Conservation (phyloP, 164 flowering plant species). For the Vitis rupestris region DNA sequence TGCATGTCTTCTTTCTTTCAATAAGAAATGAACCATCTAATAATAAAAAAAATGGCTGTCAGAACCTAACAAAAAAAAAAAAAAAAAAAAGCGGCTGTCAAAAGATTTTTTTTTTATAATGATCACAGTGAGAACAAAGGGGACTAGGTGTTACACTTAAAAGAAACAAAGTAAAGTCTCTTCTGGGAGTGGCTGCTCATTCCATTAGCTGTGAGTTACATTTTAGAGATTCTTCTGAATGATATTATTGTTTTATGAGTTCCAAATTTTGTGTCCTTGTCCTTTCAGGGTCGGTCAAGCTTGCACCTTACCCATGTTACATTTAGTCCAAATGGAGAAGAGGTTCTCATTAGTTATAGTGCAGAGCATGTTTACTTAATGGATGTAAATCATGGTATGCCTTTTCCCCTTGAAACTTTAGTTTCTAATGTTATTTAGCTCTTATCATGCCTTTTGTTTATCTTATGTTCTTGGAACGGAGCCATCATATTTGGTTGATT, state of each 20-base stretch:
- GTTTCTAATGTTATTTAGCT: not conserved
- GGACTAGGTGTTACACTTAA: no score
- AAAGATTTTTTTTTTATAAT: no score
- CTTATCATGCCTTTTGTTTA: no score
- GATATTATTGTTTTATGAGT: not conserved
- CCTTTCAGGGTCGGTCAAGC: conserved; percentile 58
- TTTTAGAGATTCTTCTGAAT: not conserved
- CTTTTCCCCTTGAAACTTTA: not conserved
- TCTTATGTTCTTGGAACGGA: not conserved
- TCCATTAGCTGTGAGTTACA: not conserved
- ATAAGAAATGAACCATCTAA: no score
- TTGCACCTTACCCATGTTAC: conserved; percentile 92
- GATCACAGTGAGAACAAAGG: no score
- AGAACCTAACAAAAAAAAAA: no score
- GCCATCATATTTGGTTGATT: not conserved
- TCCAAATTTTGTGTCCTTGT: not conserved
- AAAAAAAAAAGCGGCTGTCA: no score
- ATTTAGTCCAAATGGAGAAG: conserved; percentile 91
- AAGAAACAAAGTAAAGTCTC: no score
- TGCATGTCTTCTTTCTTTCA: no score
- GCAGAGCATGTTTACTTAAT: conserved; percentile 93
- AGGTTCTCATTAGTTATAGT: conserved; percentile 87
- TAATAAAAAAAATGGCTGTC: no score
- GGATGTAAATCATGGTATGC: conserved; percentile 70
- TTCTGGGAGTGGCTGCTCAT: not conserved